Base-by-base conservation (phyloP, 1,139 yeast genomes). In the Blastobotrys proliferans region DNA sequence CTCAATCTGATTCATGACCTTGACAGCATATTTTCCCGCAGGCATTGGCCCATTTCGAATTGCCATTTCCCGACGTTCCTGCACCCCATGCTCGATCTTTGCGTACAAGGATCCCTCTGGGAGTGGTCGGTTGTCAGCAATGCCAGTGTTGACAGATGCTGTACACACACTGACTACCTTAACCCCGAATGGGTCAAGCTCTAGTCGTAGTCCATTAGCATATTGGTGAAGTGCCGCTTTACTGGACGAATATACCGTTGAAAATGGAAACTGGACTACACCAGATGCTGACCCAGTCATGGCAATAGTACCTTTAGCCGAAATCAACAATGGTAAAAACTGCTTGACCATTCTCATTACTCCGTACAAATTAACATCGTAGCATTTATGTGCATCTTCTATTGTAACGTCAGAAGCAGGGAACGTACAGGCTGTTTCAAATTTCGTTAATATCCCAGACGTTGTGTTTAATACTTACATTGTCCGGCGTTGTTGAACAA, bases 141-240 rank as follows among this genome's bases (percentile, higher is more conserved):
- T 78, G 40, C 72, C 74, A 9, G 90, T 82, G 30, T 69, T 62
- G 19, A 81, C 86, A 29, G 81, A 85, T 31, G 82, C 87, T 4
- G 94, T 83, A 38, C 79, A 66, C 3, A 82, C 76, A 40, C 82
- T 83, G 46, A 85, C 69, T 2, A 85, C 94, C 42, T 76, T 70
- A 16, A 85, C 92, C 16, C 74, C 84, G 55, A 83, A 82, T 2
- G 90, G 86, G 56, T 74, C 76, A 70, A 85, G 59, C 62, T 85
- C 94, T 27, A 81, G 57, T 37, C 82, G 76, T 44, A 84, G 67
- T 1, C 73, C 72, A 40, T 75, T 70, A 1, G 85, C 83, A 58
- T 79, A 85, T 48, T 75, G 79, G 56, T 82, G 86, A 43, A 85
- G 75, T 1, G 94, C 94, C 2, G 94, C 87, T 57, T 85, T 85